These are phyloP conservation scores for Tephrocybe sp. DNA, from an alignment of 768 basidiomycete genomes.

Conservation along the genomic window DNA sequence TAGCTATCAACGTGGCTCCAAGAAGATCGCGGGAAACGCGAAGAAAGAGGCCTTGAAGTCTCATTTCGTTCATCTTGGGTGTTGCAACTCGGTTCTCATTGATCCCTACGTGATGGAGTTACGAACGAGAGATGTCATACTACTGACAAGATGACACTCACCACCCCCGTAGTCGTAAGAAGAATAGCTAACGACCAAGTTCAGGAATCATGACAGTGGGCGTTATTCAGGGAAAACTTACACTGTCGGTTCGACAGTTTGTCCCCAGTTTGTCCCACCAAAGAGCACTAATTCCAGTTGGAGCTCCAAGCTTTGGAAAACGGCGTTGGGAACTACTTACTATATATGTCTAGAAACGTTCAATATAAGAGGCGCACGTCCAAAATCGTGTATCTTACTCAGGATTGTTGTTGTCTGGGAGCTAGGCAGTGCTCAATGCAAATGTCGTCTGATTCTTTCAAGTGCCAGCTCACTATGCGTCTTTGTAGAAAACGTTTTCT, in stretches of 20 bases:
- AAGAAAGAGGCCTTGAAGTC: conserved; percentile 53
- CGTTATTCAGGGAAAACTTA: conserved; percentile 20
- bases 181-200: conserved; percentile 29
- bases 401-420: conserved; percentile 52
- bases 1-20: conserved; percentile 42
- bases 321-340: conserved; percentile 24
- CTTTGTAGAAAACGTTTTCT: conserved; percentile 56
- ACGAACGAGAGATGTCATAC: background rate
- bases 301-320: background rate
- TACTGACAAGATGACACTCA: conserved; percentile 15
- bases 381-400: conserved; percentile 16
- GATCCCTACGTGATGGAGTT: conserved; percentile 35
- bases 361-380: background rate
- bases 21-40: conserved; percentile 51
- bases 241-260: conserved; percentile 54
- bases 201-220: background rate
- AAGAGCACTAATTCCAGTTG: conserved; percentile 42
- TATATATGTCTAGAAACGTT: conserved; percentile 43
- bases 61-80: conserved; percentile 54
- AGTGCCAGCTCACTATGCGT: conserved; percentile 40
- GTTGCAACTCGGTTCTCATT: conserved; percentile 50
- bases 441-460: background rate
- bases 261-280: conserved; percentile 68
- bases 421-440: conserved; percentile 17
- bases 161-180: conserved; percentile 65